Percentiles rank a stretch among this genome's conserved stretches.
Conservation (phyloP, 192 early-diverging fungal genomes). For the Linnemannia hyalina region DNA sequence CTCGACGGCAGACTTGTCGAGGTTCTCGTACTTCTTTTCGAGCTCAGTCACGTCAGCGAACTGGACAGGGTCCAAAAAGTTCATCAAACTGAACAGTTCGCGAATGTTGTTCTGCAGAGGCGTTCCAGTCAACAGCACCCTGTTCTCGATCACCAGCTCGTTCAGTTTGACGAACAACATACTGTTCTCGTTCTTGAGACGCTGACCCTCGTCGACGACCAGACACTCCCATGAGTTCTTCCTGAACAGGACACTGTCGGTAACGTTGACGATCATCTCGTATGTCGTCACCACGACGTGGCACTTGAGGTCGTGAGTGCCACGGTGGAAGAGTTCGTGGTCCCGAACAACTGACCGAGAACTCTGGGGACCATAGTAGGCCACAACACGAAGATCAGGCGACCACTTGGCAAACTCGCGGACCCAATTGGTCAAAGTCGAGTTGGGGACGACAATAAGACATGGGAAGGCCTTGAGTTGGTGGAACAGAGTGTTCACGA, state of each 20-base stretch:
- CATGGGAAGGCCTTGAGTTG: constrained; percentile 69
- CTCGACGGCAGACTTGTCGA: constrained; percentile 66
- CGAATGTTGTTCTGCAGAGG: constrained; percentile 80
- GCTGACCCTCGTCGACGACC: constrained; percentile 83
- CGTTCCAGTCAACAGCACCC: constrained; percentile 78
- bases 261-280: constrained; percentile 65
- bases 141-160: constrained; percentile 63
- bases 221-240: constrained; percentile 70
- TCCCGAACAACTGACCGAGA: constrained; percentile 64
- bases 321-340: constrained; percentile 63
- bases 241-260: constrained; percentile 61
- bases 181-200: constrained; percentile 79
- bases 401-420: constrained; percentile 83
- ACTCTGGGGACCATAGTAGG: constrained; percentile 64
- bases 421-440: constrained; percentile 76
- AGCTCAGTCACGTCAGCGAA: constrained; percentile 70
- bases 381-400: constrained; percentile 67
- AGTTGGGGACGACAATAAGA: constrained; percentile 76
- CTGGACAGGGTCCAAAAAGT: constrained; percentile 74
- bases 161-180: constrained; percentile 68
- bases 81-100: constrained; percentile 80
- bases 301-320: constrained; percentile 60
- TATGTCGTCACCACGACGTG: constrained; percentile 80
- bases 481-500: constrained; percentile 63
- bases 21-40: constrained; percentile 66